Percentiles rank a stretch among this genome's conserved stretches.
Evolutionary conservation across 257 asterid species (phyloP).

Genomic region (Solanum lycopersicoides): DNA sequence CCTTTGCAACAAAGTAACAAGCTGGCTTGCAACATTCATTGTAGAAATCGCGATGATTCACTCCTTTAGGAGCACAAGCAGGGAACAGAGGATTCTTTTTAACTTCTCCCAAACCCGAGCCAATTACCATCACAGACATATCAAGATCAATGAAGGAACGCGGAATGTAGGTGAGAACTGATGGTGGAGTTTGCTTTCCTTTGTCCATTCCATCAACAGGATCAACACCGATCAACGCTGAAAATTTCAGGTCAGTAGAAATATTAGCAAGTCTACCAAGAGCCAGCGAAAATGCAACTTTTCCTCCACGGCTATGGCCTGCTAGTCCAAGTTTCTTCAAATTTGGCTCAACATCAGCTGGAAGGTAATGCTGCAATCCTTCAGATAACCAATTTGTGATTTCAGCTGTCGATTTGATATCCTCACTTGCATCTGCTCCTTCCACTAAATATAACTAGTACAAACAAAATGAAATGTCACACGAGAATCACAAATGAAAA

Average conservation of each 20-base stretch:
- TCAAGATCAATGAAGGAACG: slow-evolving; percentile 44
- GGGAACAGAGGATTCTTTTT: slow-evolving; percentile 58
- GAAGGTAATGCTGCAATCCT: slow-evolving; percentile 43
- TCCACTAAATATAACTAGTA: background rate
- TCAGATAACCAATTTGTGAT: slow-evolving; percentile 56
- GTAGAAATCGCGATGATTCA: slow-evolving; percentile 70
- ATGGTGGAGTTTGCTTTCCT: slow-evolving; percentile 71
- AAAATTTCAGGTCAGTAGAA: slow-evolving; percentile 18
- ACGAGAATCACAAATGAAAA: background rate
- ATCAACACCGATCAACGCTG: slow-evolving; percentile 82
- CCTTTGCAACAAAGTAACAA: slow-evolving; percentile 64
- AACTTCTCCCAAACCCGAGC: slow-evolving; percentile 72
- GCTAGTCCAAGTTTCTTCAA: slow-evolving; percentile 46
- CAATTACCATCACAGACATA: slow-evolving; percentile 43
- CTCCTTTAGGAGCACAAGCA: slow-evolving; percentile 84
- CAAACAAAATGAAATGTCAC: background rate
- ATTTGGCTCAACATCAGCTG: slow-evolving; percentile 45
- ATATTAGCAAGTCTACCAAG: slow-evolving; percentile 16
- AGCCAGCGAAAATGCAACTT: slow-evolving; percentile 65
- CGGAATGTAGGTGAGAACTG: slow-evolving; percentile 57
- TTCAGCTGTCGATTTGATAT: slow-evolving; percentile 42
- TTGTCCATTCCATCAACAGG: slow-evolving; percentile 79
- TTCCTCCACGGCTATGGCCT: slow-evolving; percentile 91
- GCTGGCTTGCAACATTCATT: slow-evolving; percentile 51
- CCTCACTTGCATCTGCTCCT: slow-evolving; percentile 55